Conservation (phyloP, 371 early-diverging fungal species). For the Neoconidiobolus thromboides region DNA sequence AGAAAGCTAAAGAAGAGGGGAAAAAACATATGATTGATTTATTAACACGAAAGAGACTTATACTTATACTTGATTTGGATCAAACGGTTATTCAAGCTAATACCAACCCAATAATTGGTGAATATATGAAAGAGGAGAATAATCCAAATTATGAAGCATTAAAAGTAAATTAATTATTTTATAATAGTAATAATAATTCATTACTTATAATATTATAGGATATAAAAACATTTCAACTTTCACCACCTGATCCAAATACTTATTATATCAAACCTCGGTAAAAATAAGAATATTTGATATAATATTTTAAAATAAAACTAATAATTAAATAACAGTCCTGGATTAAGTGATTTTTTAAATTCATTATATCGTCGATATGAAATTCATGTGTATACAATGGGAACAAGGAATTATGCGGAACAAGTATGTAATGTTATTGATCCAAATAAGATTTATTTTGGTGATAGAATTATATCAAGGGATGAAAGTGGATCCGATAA, state of each 20-base stretch:
- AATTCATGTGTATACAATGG: constrained; percentile 99
- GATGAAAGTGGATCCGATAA: constrained; percentile 80
- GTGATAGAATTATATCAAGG: constrained; percentile 83
- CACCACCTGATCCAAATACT: no score
- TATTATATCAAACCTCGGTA: no score
- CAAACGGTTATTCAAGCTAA: constrained; percentile 98
- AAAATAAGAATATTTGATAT: no score
- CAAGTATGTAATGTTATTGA: constrained; percentile 81
- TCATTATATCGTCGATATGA: constrained; percentile 56
- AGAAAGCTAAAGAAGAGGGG: constrained; percentile 70
- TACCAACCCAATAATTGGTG: constrained; percentile 54
- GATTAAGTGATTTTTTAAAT: constrained; percentile 58
- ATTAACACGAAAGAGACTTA: constrained; percentile 46
- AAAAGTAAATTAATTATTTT: constrained; percentile 12
- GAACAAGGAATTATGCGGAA: constrained; percentile 85
- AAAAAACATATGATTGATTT: constrained; percentile 45
- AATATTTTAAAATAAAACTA: background rate
- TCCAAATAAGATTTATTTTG: constrained; percentile 57
- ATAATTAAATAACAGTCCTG: constrained; percentile 27
- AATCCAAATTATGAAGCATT: constrained; percentile 33
- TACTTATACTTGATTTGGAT: constrained; percentile 96
- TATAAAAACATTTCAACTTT: constrained; percentile 35
- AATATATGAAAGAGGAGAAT: constrained; percentile 55
- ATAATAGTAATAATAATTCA: background rate
- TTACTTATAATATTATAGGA: constrained; percentile 19